Base-by-base conservation (phyloP, 2,329 filamentous ascomycete genomes). In the Penicillium verrucosum region DNA sequence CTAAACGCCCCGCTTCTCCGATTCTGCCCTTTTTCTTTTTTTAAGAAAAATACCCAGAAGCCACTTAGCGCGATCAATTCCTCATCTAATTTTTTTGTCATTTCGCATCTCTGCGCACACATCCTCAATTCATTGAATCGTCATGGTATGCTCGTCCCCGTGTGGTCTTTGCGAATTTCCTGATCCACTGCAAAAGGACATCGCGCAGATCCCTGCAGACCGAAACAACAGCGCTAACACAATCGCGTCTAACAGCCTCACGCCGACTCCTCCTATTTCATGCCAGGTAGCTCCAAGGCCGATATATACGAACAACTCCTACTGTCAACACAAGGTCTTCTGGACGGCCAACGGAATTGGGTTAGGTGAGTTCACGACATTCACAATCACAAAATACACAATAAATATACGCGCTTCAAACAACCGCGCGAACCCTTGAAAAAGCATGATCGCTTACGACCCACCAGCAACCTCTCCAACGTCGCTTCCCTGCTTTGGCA, bases 401-500 rank as follows among this genome's bases (percentile, higher is more conserved):
- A 46, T 7, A 21, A 3, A 21, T 6, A 36, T 23, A 9, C 43
- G 29, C 43, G 43, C 43, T 34, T 23, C 43, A 16, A 16, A 23
- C 29, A 36, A n/a, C 14, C 14, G 12, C 12, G 8, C 14, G 12
- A 34, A 45, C 18, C 23, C 27, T 16, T 32, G 14, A 44, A n/a
- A 36, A n/a, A 36, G 10, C 56, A 51, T 32, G 18, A 29, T 16
- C 46, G 47, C 44, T 47, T 47, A 62, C 47, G 48, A 30, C 9
- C 7, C 14, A 46, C 30, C 27, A 77, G 75, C 60, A 80, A 80
- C 67, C 68, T 77, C 54, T 73, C 78, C 59, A 80, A 80, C 57
- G 68, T 75, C 54, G 69, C 78, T 43, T 80, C 78, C 21, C 75
- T 80, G 47, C 75, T 80, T 51, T 80, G 77, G 77, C 77, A 80